These are phyloP conservation scores for Canavalia ensiformis DNA, from an alignment of 306 rosid genomes.

Conservation along the genomic window DNA sequence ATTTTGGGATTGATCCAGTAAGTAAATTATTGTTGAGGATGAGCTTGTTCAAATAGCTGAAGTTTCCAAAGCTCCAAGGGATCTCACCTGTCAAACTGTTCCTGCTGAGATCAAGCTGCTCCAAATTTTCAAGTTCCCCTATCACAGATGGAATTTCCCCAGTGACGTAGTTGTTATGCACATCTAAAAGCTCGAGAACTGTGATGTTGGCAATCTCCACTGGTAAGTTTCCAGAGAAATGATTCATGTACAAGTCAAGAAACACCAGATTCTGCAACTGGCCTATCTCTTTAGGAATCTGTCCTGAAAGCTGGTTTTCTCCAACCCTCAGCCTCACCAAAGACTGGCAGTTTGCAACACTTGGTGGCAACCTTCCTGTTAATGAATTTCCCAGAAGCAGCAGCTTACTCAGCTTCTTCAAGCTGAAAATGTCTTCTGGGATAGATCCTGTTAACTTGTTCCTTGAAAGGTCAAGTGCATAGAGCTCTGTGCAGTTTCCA, in stretches of 20 bases:
- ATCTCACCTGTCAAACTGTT: conserved; percentile 85
- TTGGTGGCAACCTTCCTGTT: conserved; percentile 73
- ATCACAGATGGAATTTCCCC: conserved; percentile 80
- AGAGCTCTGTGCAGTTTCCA: conserved; percentile 91
- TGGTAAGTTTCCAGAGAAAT: conserved; percentile 82
- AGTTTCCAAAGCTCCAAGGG: conserved; percentile 89
- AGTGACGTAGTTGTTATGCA: conserved; percentile 78
- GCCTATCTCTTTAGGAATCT: conserved; percentile 89
- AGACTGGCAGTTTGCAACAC: conserved; percentile 80
- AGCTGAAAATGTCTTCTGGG: conserved; percentile 89
- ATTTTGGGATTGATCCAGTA: conserved; percentile 80
- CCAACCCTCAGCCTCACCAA: conserved; percentile 91
- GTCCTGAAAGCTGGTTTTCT: conserved; percentile 92
- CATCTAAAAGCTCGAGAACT: conserved; percentile 90
- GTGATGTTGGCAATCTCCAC: conserved; percentile 85
- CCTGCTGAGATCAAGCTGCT: conserved; percentile 93
- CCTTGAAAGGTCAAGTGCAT: conserved; percentile 94
- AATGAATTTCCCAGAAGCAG: conserved; percentile 91
- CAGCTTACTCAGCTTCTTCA: conserved; percentile 95
- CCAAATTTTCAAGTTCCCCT: conserved; percentile 86
- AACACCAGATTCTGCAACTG: conserved; percentile 87
- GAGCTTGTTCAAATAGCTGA: conserved; percentile 91
- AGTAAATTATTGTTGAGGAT: conserved; percentile 83
- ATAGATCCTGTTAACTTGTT: conserved; percentile 90
- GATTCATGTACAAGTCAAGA: conserved; percentile 93